phyloP scores from a whole-genome alignment of 2,329 filamentous ascomycete species.

The Xylaria sp. region DNA sequence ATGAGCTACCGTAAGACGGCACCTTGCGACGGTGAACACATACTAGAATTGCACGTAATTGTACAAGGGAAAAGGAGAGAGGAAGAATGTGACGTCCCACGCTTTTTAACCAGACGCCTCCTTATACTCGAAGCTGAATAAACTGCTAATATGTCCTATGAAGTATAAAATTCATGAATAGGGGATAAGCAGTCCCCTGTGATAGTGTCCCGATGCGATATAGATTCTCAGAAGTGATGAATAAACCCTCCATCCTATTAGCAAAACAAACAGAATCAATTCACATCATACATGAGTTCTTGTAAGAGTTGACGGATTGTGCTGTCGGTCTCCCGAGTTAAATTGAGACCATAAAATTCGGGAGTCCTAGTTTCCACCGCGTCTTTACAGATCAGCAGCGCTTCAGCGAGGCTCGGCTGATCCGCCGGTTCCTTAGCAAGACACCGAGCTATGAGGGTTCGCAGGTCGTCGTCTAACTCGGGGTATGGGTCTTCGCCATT shows the following conservation, averaged over 20 bases:
- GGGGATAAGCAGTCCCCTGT: neutral
- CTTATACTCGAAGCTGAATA: neutral
- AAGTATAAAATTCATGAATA: neutral
- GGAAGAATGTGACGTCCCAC: neutral
- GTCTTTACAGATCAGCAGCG: neutral
- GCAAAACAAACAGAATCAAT: too few species aligned
- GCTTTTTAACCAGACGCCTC: neutral
- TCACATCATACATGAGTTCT: slow-evolving; percentile 22
- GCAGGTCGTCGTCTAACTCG: slow-evolving; percentile 21
- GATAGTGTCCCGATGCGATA: neutral
- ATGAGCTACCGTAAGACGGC: neutral
- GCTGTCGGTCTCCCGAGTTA: slow-evolving; percentile 16
- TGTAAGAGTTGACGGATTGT: slow-evolving; percentile 2
- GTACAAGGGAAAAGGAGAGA: too few species aligned
- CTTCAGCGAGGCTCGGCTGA: slow-evolving; percentile 15
- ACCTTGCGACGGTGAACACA: neutral
- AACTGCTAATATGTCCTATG: neutral
- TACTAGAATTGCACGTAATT: neutral
- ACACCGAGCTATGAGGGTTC: slow-evolving; percentile 18
- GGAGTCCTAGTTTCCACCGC: neutral
- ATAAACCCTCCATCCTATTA: neutral
- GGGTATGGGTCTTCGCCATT: neutral
- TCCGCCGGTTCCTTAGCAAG: slow-evolving; percentile 2
- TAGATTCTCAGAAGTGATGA: neutral
- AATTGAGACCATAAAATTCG: neutral